Evolutionary conservation across 2,329 filamentous ascomycete species (phyloP).

Genomic region (Aspergillus novofumigatus): DNA sequence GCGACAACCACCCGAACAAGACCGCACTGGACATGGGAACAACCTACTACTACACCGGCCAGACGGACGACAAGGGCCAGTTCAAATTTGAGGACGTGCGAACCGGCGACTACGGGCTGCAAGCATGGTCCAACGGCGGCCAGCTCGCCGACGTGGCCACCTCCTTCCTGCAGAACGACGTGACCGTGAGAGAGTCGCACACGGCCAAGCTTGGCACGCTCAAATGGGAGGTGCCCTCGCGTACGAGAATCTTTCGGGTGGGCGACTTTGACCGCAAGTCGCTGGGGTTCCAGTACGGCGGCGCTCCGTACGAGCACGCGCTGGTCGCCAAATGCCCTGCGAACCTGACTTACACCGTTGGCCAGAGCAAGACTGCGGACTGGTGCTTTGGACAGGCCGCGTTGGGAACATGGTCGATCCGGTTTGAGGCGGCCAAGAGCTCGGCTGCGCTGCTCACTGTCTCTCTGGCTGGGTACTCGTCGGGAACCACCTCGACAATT

Average conservation of each 20-base stretch:
- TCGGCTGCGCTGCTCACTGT: constrained; percentile 37
- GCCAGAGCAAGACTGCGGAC: constrained; percentile 35
- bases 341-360: constrained; percentile 44
- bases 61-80: constrained; percentile 40
- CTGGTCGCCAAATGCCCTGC: constrained; percentile 44
- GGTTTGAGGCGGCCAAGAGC: constrained; percentile 21
- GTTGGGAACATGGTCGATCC: constrained; percentile 35
- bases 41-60: constrained; percentile 49
- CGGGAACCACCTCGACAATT: constrained; percentile 39
- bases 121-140: constrained; percentile 50
- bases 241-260: constrained; percentile 46
- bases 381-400: constrained; percentile 50
- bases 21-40: constrained; percentile 47
- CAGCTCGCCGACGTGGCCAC: constrained; percentile 45
- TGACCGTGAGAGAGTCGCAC: constrained; percentile 34
- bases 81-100: constrained; percentile 46
- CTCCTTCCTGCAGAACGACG: constrained; percentile 39
- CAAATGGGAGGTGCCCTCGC: constrained; percentile 38
- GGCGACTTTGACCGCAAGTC: constrained; percentile 47
- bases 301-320: constrained; percentile 43
- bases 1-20: constrained; percentile 44
- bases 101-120: constrained; percentile 44
- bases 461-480: constrained; percentile 44
- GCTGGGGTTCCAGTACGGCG: constrained; percentile 43
- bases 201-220: constrained; percentile 38